phyloP scores from a whole-genome alignment of 1,139 yeast genomes.

The Candida sp. region DNA sequence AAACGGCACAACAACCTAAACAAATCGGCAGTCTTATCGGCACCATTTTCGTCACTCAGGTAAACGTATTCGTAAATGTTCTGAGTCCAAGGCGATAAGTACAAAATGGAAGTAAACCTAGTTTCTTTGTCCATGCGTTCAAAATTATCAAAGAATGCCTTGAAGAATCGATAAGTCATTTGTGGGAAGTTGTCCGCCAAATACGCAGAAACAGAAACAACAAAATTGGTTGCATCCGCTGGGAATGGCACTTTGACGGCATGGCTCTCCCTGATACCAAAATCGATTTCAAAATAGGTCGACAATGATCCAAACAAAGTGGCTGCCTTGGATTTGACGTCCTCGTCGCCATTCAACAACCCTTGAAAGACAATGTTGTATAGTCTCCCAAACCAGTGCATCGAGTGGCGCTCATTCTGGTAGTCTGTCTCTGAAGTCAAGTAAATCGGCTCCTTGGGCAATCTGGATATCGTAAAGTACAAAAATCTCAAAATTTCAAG shows the following conservation, averaged over 20 bases:
- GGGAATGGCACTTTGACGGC: slow-evolving; percentile 77
- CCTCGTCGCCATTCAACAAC: slow-evolving; percentile 59
- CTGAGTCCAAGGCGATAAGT: slow-evolving; percentile 79
- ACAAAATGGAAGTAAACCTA: slow-evolving; percentile 49
- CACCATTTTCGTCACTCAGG: slow-evolving; percentile 59
- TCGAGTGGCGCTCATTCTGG: slow-evolving; percentile 22
- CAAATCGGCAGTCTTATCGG: slow-evolving; percentile 62
- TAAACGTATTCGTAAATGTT: slow-evolving; percentile 66
- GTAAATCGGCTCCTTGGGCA: slow-evolving; percentile 30
- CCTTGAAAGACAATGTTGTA: slow-evolving; percentile 73
- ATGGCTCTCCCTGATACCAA: slow-evolving; percentile 60
- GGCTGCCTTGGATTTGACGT: slow-evolving; percentile 68
- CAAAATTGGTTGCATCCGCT: slow-evolving; percentile 67
- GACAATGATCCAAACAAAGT: slow-evolving; percentile 67
- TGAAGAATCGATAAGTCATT: slow-evolving; percentile 64
- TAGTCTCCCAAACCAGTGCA: slow-evolving; percentile 59
- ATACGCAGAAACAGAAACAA: slow-evolving; percentile 61
- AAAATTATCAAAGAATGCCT: slow-evolving; percentile 63
- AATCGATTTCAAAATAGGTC: slow-evolving; percentile 60
- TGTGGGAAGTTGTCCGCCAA: slow-evolving; percentile 62
- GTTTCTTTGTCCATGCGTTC: slow-evolving; percentile 42
- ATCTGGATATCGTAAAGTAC: slow-evolving; percentile 65
- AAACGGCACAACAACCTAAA: slow-evolving; percentile 67
- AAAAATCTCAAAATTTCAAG: slow-evolving; percentile 71
- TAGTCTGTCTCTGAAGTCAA: slow-evolving; percentile 24